phyloP scores from a whole-genome alignment of 352 stramenopile genomes.

The Globisporangium solare region DNA sequence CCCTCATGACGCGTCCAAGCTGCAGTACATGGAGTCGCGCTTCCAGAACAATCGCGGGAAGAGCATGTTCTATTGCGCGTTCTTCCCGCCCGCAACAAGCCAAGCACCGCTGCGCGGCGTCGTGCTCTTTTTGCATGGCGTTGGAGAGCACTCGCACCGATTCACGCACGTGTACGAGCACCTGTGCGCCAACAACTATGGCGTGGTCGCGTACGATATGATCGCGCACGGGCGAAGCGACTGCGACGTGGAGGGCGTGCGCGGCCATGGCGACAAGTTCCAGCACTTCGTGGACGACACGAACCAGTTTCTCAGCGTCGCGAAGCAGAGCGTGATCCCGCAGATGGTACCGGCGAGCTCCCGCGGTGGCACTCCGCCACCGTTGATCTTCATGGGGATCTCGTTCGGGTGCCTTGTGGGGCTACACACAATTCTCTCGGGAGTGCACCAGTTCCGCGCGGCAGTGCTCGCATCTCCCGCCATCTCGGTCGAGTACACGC shows the following conservation, averaged over 20 bases:
- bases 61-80: slow-evolving; percentile 49
- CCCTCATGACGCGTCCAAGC: slow-evolving; percentile 1
- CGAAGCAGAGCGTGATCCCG: slow-evolving; percentile 31
- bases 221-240: slow-evolving; percentile 53
- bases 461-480: slow-evolving; percentile 50
- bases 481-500: slow-evolving; percentile 57
- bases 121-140: slow-evolving; percentile 58
- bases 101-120: slow-evolving; percentile 31
- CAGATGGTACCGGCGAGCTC: slow-evolving; percentile 22
- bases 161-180: slow-evolving; percentile 57
- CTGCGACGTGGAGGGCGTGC: slow-evolving; percentile 26
- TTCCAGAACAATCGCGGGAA: slow-evolving; percentile 45
- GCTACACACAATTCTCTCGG: slow-evolving; percentile 48
- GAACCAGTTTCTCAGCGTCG: slow-evolving; percentile 46
- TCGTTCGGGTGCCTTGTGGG: slow-evolving; percentile 63
- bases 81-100: slow-evolving; percentile 28
- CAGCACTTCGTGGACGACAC: slow-evolving; percentile 67
- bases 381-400: slow-evolving; percentile 60
- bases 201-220: slow-evolving; percentile 64
- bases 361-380: slow-evolving; percentile 12
- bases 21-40: slow-evolving; percentile 32
- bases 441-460: slow-evolving; percentile 35
- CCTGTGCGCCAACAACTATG: slow-evolving; percentile 38
- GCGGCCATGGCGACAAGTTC: slow-evolving; percentile 49
- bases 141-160: slow-evolving; percentile 56